A percentile compares a stretch with the other conserved stretches of the same genome.
Evolutionary conservation across 2,329 filamentous ascomycete species (phyloP).

Genomic region (Bertia moriformis): DNA sequence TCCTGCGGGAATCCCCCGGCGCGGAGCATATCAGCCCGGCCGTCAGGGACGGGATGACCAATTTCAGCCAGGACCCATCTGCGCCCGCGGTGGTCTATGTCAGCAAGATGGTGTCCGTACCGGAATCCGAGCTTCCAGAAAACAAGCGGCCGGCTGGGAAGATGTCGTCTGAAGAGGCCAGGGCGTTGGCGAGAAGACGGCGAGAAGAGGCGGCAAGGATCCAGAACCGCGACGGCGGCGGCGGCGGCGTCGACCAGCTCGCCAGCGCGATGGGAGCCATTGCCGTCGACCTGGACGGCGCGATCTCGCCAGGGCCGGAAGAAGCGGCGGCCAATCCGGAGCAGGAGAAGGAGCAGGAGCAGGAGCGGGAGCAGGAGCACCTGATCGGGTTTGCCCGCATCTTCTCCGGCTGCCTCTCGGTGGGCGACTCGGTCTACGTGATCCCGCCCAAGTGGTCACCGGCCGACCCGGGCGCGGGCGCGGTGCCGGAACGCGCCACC

Average conservation of each 20-base stretch:
- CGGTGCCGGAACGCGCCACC: constrained; percentile 67
- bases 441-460: constrained; percentile 87
- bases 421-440: constrained; percentile 84
- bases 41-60: constrained; percentile 67
- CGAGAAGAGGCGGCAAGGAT: constrained; percentile 77
- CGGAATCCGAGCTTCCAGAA: constrained; percentile 77
- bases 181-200: constrained; percentile 76
- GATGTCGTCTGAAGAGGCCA: constrained; percentile 76
- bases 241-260: constrained; percentile 5
- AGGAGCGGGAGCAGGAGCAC: constrained; percentile 64
- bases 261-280: background rate
- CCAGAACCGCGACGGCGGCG: constrained; percentile 52
- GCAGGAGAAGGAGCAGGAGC: constrained; percentile 33
- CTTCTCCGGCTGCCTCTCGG: constrained; percentile 77
- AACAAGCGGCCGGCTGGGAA: constrained; percentile 65
- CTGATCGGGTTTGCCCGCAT: constrained; percentile 88
- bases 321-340: constrained; percentile 34
- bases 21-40: constrained; percentile 51
- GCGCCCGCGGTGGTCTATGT: constrained; percentile 85
- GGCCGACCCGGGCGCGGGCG: constrained; percentile 54
- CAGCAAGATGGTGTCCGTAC: constrained; percentile 95
- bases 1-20: constrained; percentile 70
- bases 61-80: constrained; percentile 55
- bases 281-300: constrained; percentile 8
- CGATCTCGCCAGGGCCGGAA: constrained; percentile 37